Evolutionary conservation across 1,284 basidiomycete genomes (phyloP).

Genomic region (Garcileccinum viscosum): DNA sequence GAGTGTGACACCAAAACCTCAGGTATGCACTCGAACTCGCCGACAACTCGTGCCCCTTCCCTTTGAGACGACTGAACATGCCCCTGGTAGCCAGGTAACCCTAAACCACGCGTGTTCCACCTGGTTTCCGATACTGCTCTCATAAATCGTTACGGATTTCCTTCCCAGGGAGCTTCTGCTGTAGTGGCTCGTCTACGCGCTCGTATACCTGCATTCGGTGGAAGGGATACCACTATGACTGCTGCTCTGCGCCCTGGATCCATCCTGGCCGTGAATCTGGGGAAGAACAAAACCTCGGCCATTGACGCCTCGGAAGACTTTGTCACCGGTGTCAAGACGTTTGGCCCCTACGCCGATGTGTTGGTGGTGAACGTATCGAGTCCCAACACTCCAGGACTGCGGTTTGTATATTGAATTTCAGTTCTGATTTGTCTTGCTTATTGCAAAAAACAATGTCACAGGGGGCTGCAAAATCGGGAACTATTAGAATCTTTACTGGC

Average conservation of each 20-base stretch:
- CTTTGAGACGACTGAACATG: slow-evolving; percentile 10
- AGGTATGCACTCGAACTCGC: slow-evolving; percentile 56
- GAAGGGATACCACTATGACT: slow-evolving; percentile 49
- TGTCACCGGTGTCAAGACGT: slow-evolving; percentile 79
- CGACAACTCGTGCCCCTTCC: neutral
- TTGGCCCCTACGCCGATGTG: slow-evolving; percentile 92
- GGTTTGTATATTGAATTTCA: slow-evolving; percentile 48
- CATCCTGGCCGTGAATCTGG: slow-evolving; percentile 91
- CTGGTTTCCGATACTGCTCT: slow-evolving; percentile 82
- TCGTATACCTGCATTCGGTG: slow-evolving; percentile 65
- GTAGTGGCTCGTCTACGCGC: slow-evolving; percentile 81
- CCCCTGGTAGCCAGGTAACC: slow-evolving; percentile 82
- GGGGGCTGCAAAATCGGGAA: slow-evolving; percentile 83
- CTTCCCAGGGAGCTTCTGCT: slow-evolving; percentile 87
- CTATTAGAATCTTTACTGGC: slow-evolving; percentile 75
- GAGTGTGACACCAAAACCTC: slow-evolving; percentile 93
- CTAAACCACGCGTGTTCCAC: slow-evolving; percentile 91
- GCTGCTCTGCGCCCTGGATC: slow-evolving; percentile 75
- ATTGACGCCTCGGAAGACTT: slow-evolving; percentile 90
- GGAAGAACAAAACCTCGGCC: slow-evolving; percentile 92
- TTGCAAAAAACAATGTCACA: slow-evolving; percentile 33
- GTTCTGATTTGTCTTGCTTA: neutral
- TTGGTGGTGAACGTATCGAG: slow-evolving; percentile 96
- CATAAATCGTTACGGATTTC: slow-evolving; percentile 98
- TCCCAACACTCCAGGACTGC: slow-evolving; percentile 95